A percentile compares a stretch with the other conserved stretches of the same genome.
Evolutionary conservation across 805 yeast genomes (phyloP).

Genomic region (Starmerella vitae): DNA sequence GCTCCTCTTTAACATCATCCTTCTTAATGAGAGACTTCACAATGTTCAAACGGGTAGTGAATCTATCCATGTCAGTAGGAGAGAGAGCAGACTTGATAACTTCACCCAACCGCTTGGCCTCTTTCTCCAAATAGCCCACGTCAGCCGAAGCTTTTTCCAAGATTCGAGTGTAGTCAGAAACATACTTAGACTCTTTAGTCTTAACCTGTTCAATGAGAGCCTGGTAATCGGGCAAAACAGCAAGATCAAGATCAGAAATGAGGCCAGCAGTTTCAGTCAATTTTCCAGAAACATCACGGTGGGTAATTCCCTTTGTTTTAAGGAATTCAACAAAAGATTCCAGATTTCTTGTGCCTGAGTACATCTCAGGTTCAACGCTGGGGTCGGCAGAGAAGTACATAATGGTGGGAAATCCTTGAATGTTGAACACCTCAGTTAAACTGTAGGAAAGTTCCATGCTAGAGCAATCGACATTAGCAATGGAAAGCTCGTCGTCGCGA

Average conservation of each 20-base stretch:
- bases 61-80: constrained; percentile 36
- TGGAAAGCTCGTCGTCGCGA: constrained; percentile 29
- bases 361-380: constrained; percentile 24
- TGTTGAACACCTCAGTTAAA: constrained; percentile 31
- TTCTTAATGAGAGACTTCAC: constrained; percentile 26
- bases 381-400: constrained; percentile 32
- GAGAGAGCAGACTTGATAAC: constrained; percentile 32
- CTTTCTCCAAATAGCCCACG: constrained; percentile 32
- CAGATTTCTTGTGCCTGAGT: constrained; percentile 38
- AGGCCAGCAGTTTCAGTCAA: constrained; percentile 33
- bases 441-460: constrained; percentile 28
- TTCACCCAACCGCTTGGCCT: constrained; percentile 34
- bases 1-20: constrained; percentile 19
- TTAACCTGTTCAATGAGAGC: constrained; percentile 25
- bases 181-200: constrained; percentile 12
- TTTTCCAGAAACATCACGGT: constrained; percentile 33
- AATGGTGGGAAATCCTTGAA: constrained; percentile 43
- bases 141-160: constrained; percentile 23
- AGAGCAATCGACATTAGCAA: constrained; percentile 39
- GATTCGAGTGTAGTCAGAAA: constrained; percentile 22
- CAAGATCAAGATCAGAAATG: constrained; percentile 27
- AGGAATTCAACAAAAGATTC: constrained; percentile 41
- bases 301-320: constrained; percentile 29
- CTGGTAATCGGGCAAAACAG: constrained; percentile 12
- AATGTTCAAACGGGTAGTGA: constrained; percentile 40